Evolutionary conservation across 2,329 filamentous ascomycete genomes (phyloP).

Genomic region (Lomentospora prolificans): DNA sequence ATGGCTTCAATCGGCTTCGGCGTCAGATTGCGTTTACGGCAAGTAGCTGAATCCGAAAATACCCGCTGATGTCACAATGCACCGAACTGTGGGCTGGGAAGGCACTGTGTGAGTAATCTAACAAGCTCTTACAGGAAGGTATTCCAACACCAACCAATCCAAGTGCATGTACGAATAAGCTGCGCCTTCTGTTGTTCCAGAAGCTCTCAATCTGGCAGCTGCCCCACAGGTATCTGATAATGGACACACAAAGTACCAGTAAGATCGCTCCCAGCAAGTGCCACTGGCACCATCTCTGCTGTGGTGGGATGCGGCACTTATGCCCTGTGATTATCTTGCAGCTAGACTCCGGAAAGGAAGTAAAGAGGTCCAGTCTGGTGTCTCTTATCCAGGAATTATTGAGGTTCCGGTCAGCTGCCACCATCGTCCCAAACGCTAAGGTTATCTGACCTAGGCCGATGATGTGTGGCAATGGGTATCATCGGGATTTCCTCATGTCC

Average conservation of each 20-base stretch:
- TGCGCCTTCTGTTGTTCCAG: not conserved
- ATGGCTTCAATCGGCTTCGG: slow-evolving; percentile 2
- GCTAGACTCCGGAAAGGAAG: too few species aligned
- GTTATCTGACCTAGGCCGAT: not conserved
- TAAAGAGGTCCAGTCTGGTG: too few species aligned
- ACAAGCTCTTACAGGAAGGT: not conserved
- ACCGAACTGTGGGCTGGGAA: not conserved
- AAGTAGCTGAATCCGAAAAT: not conserved
- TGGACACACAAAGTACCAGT: too few species aligned
- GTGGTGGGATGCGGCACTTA: too few species aligned
- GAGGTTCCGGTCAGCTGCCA: not conserved
- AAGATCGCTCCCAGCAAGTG: too few species aligned
- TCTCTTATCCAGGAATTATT: too few species aligned
- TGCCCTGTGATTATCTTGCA: too few species aligned
- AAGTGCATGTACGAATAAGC: not conserved
- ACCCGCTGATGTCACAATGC: not conserved
- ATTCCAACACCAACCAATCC: not conserved
- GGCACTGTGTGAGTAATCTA: not conserved
- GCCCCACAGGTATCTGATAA: not conserved
- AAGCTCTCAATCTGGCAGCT: not conserved
- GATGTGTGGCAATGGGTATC: not conserved
- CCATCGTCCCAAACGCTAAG: not conserved
- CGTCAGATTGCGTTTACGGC: not conserved
- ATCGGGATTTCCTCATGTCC: not conserved
- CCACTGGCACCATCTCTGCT: not conserved